phyloP scores from a whole-genome alignment of 768 basidiomycete species.

The Phlebiopsis gigantea region DNA sequence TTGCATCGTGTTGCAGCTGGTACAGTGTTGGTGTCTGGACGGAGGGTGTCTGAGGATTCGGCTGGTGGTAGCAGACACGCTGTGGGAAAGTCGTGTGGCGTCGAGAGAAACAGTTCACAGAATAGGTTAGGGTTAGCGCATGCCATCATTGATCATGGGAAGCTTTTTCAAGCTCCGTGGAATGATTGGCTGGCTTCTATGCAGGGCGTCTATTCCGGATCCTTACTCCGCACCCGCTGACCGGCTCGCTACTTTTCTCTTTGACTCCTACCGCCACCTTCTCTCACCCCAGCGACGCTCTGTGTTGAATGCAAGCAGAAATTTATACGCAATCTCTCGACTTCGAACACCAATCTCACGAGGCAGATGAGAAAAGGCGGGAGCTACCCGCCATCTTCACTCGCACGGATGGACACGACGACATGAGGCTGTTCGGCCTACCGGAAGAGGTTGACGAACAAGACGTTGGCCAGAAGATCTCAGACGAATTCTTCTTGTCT shows the following conservation, averaged over 20 bases:
- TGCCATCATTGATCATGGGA: background rate
- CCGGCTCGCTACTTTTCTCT: background rate
- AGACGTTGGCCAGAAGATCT: slow-evolving; percentile 11
- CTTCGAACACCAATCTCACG: background rate
- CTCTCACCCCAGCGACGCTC: background rate
- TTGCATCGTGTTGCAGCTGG: too few relatives aligned
- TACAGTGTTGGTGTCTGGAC: too few relatives aligned
- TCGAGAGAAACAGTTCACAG: background rate
- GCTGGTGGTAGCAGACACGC: background rate
- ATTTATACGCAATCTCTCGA: background rate
- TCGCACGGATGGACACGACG: background rate
- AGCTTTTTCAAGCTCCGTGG: background rate
- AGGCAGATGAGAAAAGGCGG: background rate
- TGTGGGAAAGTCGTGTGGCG: slow-evolving; percentile 1
- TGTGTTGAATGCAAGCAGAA: background rate
- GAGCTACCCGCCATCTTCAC: slow-evolving; percentile 12
- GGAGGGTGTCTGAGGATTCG: too few relatives aligned
- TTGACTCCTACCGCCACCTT: background rate
- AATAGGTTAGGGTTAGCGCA: background rate
- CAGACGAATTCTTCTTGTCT: slow-evolving; percentile 2
- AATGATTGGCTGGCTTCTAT: background rate
- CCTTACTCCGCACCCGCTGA: slow-evolving; percentile 4
- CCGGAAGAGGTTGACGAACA: slow-evolving; percentile 7
- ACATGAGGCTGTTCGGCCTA: background rate
- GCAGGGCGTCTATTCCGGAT: background rate